A percentile compares a stretch with the other conserved stretches of the same genome.
phyloP scores from a whole-genome alignment of 2,329 filamentous ascomycete species.

The Huntiella savannae region DNA sequence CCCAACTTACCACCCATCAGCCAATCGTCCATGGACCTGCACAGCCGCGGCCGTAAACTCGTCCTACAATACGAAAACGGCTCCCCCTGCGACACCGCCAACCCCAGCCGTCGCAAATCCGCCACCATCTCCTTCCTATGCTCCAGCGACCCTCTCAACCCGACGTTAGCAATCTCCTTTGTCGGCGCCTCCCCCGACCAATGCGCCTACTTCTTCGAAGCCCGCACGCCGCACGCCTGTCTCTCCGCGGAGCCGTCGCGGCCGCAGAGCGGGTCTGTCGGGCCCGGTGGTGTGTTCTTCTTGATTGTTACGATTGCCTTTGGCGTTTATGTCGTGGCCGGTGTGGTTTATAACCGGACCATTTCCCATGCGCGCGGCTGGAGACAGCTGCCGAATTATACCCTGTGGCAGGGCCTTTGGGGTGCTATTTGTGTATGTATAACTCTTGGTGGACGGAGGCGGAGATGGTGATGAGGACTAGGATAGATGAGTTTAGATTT shows the following conservation, averaged over 20 bases:
- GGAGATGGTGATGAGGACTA: slow-evolving; percentile 7
- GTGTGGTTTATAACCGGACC: slow-evolving; percentile 86
- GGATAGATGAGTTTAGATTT: too few species aligned
- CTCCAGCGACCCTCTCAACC: slow-evolving; percentile 57
- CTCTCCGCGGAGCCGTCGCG: slow-evolving; percentile 47
- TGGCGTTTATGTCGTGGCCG: slow-evolving; percentile 75
- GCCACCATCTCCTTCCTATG: slow-evolving; percentile 86
- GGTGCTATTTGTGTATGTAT: slow-evolving; percentile 11
- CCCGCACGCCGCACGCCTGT: slow-evolving; percentile 70
- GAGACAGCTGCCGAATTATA: slow-evolving; percentile 89
- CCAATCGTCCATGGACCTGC: slow-evolving; percentile 32
- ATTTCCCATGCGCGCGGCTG: slow-evolving; percentile 88
- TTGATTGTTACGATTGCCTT: slow-evolving; percentile 65
- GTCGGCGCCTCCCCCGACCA: slow-evolving; percentile 69
- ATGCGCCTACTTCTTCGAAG: slow-evolving; percentile 91
- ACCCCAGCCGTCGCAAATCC: slow-evolving; percentile 40
- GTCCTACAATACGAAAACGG: slow-evolving; percentile 61
- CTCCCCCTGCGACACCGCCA: slow-evolving; percentile 43
- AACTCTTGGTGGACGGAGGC: slow-evolving; percentile 8
- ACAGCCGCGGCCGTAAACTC: slow-evolving; percentile 51
- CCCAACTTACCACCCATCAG: slow-evolving; percentile 19
- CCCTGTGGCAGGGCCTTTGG: slow-evolving; percentile 74
- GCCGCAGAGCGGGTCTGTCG: slow-evolving; percentile 40
- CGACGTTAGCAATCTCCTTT: slow-evolving; percentile 57
- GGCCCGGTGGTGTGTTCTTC: slow-evolving; percentile 63